A percentile compares a stretch with the other conserved stretches of the same genome.
These are phyloP conservation scores for Dioscorea dumetorum DNA, from an alignment of 106 monocot genomes.

Conservation along the genomic window DNA sequence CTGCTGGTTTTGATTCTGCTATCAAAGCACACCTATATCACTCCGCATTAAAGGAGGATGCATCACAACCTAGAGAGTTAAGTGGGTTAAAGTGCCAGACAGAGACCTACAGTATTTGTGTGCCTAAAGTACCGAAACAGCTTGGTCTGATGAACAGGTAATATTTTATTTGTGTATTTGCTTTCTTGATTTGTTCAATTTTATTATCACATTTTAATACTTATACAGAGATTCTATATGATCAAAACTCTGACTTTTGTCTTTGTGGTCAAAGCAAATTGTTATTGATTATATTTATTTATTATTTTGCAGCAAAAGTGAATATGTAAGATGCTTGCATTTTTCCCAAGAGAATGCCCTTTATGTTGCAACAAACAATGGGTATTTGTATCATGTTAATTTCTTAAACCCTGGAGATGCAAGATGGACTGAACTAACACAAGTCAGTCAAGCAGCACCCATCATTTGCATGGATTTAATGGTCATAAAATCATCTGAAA, in stretches of 20 bases:
- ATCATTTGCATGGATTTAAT: conserved; percentile 89
- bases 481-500: conserved; percentile 11
- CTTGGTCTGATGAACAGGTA: conserved; percentile 68
- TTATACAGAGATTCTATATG: not conserved
- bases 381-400: conserved; percentile 58
- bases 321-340: conserved; percentile 74
- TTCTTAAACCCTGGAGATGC: conserved; percentile 32
- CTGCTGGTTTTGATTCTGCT: conserved; percentile 97
- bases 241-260: no score
- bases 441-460: conserved; percentile 47
- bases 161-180: not conserved
- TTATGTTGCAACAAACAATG: conserved; percentile 94
- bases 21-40: conserved; percentile 56
- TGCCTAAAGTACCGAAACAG: conserved; percentile 44
- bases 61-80: conserved; percentile 11
- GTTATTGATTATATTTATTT: not conserved
- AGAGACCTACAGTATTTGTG: conserved; percentile 39
- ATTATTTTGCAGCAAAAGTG: conserved; percentile 78
- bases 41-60: conserved; percentile 19
- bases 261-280: no score
- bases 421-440: conserved; percentile 69
- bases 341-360: conserved; percentile 55
- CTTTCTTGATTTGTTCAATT: conserved; percentile 3
- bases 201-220: not conserved
- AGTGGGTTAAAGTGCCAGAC: conserved; percentile 17